Percentiles rank a stretch among this genome's conserved stretches.
phyloP scores from a whole-genome alignment of 306 rosid species.

The Begonia fuchsioides region DNA sequence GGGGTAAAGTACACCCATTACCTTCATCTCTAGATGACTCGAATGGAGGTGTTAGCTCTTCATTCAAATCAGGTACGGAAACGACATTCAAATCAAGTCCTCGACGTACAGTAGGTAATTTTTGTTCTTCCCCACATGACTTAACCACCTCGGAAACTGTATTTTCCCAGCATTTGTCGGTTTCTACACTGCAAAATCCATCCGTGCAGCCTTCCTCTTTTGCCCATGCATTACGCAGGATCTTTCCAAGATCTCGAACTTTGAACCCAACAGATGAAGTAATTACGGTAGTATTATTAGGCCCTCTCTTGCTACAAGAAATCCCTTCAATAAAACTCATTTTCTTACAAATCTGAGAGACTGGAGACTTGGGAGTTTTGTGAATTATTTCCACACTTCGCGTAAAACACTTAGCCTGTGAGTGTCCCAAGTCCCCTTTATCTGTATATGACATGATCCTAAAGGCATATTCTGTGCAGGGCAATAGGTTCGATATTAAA shows the following conservation, averaged over 20 bases:
- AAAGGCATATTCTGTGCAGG: conserved; percentile 88
- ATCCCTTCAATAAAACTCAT: conserved; percentile 32
- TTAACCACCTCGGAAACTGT: conserved; percentile 29
- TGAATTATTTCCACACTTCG: conserved; percentile 72
- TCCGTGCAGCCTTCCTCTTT: conserved; percentile 64
- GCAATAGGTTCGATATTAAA: conserved; percentile 66
- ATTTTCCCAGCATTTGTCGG: conserved; percentile 48
- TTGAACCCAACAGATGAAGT: conserved; percentile 51
- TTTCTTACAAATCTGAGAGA: conserved; percentile 23
- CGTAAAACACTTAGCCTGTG: conserved; percentile 94
- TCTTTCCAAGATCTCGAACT: conserved; percentile 89
- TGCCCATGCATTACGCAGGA: conserved; percentile 66
- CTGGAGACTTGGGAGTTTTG: conserved; percentile 28
- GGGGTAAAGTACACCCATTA: conserved; percentile 84
- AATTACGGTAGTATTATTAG: conserved; percentile 28
- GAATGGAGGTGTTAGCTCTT: conserved; percentile 88
- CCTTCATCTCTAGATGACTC: conserved; percentile 92
- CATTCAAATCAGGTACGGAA: conserved; percentile 88
- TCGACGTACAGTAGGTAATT: conserved; percentile 40
- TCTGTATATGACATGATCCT: conserved; percentile 67
- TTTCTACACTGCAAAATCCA: conserved; percentile 58
- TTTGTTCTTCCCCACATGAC: conserved; percentile 40
- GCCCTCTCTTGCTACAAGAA: conserved; percentile 39
- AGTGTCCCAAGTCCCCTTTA: conserved; percentile 80
- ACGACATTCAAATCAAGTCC: conserved; percentile 85